Percentiles rank a stretch among this genome's conserved stretches.
Evolutionary conservation across 2,329 filamentous ascomycete species (phyloP).

Genomic region (Claviceps sp.): DNA sequence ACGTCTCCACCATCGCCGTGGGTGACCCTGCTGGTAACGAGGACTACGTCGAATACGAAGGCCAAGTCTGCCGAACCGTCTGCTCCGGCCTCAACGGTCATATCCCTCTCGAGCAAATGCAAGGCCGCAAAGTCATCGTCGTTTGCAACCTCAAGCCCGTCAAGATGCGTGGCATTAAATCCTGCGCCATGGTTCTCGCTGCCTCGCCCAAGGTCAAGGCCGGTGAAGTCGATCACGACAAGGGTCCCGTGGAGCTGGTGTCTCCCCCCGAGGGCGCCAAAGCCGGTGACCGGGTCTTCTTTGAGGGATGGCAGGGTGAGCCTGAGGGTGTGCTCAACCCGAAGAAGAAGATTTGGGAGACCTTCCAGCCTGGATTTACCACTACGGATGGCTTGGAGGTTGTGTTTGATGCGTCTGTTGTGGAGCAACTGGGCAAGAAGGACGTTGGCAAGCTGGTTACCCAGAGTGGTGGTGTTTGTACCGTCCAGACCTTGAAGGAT

Average conservation of each 20-base stretch:
- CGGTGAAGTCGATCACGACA: constrained; percentile 75
- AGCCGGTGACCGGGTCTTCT: constrained; percentile 80
- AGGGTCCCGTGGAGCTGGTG: constrained; percentile 84
- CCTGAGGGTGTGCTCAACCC: constrained; percentile 90
- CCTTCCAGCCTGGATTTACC: constrained; percentile 88
- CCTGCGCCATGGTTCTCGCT: constrained; percentile 80
- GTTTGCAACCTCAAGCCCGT: constrained; percentile 98
- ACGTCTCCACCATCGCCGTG: constrained; percentile 88
- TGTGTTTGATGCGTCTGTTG: constrained; percentile 67
- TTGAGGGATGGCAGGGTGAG: constrained; percentile 88
- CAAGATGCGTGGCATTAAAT: constrained; percentile 86
- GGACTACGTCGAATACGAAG: constrained; percentile 71
- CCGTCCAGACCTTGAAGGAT: constrained; percentile 64
- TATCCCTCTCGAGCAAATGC: constrained; percentile 89
- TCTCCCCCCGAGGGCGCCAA: constrained; percentile 63
- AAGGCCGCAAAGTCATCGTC: constrained; percentile 84
- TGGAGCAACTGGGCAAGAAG: constrained; percentile 63
- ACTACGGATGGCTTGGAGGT: constrained; percentile 73
- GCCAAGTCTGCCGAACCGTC: constrained; percentile 83
- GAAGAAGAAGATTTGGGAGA: constrained; percentile 99
- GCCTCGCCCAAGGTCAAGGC: constrained; percentile 75
- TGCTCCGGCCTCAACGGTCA: constrained; percentile 95
- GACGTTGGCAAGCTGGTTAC: constrained; percentile 59
- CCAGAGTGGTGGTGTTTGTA: constrained; percentile 66
- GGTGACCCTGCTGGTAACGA: constrained; percentile 82